These are phyloP conservation scores for Inonotus obliquus DNA, from an alignment of 1,284 basidiomycete genomes.

Conservation along the genomic window DNA sequence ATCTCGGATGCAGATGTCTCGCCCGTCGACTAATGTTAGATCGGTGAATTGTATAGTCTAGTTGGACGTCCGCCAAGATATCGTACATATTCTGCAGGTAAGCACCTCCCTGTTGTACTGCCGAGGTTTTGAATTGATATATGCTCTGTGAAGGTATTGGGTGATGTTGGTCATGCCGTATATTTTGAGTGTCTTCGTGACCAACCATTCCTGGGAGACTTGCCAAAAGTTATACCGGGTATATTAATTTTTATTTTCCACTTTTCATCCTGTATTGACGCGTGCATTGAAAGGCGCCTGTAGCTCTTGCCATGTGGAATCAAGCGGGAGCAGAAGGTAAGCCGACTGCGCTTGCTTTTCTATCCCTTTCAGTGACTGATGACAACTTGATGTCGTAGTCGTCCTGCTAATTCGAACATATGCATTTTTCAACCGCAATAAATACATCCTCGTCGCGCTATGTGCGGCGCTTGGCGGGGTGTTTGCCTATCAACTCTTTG, in stretches of 20 bases:
- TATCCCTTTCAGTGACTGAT: constrained; percentile 1
- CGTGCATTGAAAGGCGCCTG: constrained; percentile 51
- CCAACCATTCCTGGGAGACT: constrained; percentile 53
- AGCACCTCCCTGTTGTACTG: constrained; percentile 25
- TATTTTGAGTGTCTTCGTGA: constrained; percentile 65
- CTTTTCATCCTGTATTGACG: constrained; percentile 15
- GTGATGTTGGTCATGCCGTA: constrained; percentile 72
- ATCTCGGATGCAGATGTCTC: too few species aligned
- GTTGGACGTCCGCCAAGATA: constrained; percentile 75
- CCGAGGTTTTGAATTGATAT: neutral
- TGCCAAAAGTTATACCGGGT: constrained; percentile 67
- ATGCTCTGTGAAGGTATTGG: constrained; percentile 54
- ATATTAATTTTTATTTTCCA: constrained; percentile 18
- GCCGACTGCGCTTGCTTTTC: constrained; percentile 19
- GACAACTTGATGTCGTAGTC: constrained; percentile 35
- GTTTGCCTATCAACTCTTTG: constrained; percentile 73
- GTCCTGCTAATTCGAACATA: constrained; percentile 77
- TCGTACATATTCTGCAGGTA: constrained; percentile 78
- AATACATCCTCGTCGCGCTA: constrained; percentile 56
- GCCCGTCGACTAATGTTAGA: neutral
- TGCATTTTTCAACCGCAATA: constrained; percentile 76
- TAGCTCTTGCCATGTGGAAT: constrained; percentile 78
- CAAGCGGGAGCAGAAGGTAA: constrained; percentile 73
- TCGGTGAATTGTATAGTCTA: constrained; percentile 38
- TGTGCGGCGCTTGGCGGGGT: constrained; percentile 60